Evolutionary conservation across 495 filamentous ascomycete species (phyloP).

Genomic region (Xylaria flabelliformis): DNA sequence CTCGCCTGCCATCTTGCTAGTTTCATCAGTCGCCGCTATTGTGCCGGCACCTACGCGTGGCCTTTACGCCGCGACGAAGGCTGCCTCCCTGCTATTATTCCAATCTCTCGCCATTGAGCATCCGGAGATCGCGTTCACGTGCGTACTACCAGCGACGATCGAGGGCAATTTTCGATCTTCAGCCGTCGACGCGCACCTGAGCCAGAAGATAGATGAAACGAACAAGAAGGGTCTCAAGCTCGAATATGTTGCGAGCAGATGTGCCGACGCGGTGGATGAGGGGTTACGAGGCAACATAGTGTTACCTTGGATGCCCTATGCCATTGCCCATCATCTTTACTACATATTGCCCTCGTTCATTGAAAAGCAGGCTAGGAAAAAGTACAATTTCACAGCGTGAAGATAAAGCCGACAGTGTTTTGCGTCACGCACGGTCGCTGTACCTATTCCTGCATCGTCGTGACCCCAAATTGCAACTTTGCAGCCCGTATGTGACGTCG

Average conservation of each 20-base stretch:
- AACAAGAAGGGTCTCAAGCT: conserved; percentile 37
- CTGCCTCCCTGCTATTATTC: conserved; percentile 39
- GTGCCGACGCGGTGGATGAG: conserved; percentile 35
- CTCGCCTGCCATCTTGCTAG: conserved; percentile 36
- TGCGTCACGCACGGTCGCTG: neutral
- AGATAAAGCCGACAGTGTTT: neutral
- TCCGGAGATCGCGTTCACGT: conserved; percentile 37
- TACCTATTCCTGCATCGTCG: neutral
- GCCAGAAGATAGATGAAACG: conserved; percentile 18
- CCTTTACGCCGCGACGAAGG: conserved; percentile 42
- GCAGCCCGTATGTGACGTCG: neutral
- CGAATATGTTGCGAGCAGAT: conserved; percentile 38
- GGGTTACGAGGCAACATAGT: conserved; percentile 36
- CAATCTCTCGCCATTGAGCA: conserved; percentile 44
- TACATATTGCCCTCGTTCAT: conserved; percentile 41
- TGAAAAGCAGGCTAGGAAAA: conserved; percentile 39
- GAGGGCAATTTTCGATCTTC: conserved; percentile 41
- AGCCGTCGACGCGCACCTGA: conserved; percentile 37
- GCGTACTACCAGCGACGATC: conserved; percentile 39
- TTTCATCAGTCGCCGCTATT: conserved; percentile 40
- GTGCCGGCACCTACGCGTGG: conserved; percentile 42
- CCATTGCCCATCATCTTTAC: conserved; percentile 39
- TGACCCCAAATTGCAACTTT: conserved; percentile 15
- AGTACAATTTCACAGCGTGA: conserved; percentile 35
- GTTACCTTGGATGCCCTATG: conserved; percentile 40